Percentiles rank a stretch among this genome's conserved stretches.
These are phyloP conservation scores for Suillus decipiens DNA, from an alignment of 768 basidiomycete genomes.

Conservation along the genomic window DNA sequence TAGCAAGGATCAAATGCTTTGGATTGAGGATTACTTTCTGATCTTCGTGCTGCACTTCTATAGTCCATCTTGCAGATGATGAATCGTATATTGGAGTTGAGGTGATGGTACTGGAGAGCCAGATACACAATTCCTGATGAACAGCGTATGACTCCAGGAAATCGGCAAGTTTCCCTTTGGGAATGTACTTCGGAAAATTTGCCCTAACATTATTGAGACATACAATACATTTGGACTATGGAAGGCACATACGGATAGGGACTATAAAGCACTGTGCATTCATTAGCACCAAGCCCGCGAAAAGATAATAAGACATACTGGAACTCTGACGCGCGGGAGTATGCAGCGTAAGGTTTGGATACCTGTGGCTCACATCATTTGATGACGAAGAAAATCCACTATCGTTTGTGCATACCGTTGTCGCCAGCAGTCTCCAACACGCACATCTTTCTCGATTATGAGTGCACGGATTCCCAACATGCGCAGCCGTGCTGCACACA, in stretches of 20 bases:
- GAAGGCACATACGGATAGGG: conserved; percentile 48
- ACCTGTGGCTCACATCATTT: not conserved
- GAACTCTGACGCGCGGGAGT: conserved; percentile 51
- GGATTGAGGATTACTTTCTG: not conserved
- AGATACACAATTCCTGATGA: conserved; percentile 55
- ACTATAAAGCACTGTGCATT: conserved; percentile 42
- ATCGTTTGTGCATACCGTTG: conserved; percentile 48
- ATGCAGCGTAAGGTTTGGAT: conserved; percentile 32
- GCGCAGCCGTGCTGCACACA: conserved; percentile 59
- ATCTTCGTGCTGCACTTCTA: not conserved
- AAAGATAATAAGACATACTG: conserved; percentile 32
- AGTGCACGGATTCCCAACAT: conserved; percentile 50
- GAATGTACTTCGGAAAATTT: not conserved
- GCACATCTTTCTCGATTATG: conserved; percentile 50
- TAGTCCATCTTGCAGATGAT: not conserved
- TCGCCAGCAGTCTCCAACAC: conserved; percentile 54
- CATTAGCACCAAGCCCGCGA: not conserved
- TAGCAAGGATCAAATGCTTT: not conserved
- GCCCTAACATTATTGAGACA: not conserved
- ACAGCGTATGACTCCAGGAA: conserved; percentile 61
- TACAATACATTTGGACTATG: conserved; percentile 35
- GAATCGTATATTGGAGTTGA: conserved; percentile 20
- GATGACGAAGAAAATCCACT: conserved; percentile 48
- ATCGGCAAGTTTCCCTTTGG: conserved; percentile 45
- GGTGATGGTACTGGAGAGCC: conserved; percentile 46